phyloP scores from a whole-genome alignment of 169 alveolate genomes.

The Plasmodium relictum region DNA sequence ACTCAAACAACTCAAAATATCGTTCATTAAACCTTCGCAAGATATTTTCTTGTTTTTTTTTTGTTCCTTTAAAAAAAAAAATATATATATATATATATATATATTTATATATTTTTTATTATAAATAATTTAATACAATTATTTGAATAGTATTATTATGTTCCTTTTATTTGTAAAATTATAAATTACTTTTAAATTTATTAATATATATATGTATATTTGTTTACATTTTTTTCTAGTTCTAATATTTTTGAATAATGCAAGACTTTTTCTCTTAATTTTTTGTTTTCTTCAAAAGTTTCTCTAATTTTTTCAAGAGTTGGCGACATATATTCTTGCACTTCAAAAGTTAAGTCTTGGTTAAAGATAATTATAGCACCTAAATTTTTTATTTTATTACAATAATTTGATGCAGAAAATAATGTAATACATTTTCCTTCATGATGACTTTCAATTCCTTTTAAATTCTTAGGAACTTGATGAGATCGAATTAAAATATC shows the following conservation, averaged over 20 bases:
- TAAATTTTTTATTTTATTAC: conserved; percentile 91
- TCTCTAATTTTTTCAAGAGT: conserved; percentile 85
- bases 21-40: conserved; percentile 29
- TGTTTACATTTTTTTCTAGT: conserved; percentile 66
- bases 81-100: background rate
- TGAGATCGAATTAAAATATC: conserved; percentile 93
- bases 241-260: conserved; percentile 37
- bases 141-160: no score
- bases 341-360: conserved; percentile 88
- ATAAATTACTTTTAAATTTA: background rate
- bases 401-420: conserved; percentile 93
- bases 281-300: conserved; percentile 80
- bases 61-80: conserved; percentile 25
- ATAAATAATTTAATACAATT: background rate
- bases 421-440: conserved; percentile 92
- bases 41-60: conserved; percentile 20
- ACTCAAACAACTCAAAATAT: conserved; percentile 35
- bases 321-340: conserved; percentile 92
- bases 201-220: background rate
- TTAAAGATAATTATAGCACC: conserved; percentile 91
- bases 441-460: conserved; percentile 91
- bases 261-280: conserved; percentile 79
- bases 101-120: background rate
- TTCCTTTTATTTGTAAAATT: background rate
- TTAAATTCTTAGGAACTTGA: conserved; percentile 91